Base-by-base conservation (phyloP, 805 yeast species). In the Kodamaea lidongshanica region DNA sequence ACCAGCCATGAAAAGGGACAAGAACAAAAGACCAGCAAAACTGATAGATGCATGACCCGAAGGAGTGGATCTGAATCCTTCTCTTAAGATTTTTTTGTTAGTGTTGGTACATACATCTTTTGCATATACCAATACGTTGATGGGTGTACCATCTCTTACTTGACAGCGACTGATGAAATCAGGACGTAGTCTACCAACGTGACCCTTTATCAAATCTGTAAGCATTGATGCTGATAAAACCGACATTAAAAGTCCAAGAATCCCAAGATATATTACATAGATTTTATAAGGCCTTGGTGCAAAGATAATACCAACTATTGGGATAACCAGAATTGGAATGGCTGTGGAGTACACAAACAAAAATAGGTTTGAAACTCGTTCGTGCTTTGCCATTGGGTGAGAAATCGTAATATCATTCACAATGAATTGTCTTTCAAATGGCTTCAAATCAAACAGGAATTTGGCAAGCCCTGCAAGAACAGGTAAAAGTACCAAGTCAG, bases 121-220 rank as follows among this genome's bases (percentile, higher is more conserved):
- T 1, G 87, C 84, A 31, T 46, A 65, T 14, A 77, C 79, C 43
- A 78, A 42, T 1, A 66, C 59, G 43, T 74, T 62, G 12, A 16
- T 40, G 5, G 87, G 79, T 0, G 88, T 68, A 28, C 61, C 77
- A 2, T 56, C 54, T 18, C 58, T 61, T 4, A 96, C 96, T 12
- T 67, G 50, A 54, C 97, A 89, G 43, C 97, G 70, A 5, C 87
- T 84, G 30, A 89, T 56, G 50, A 88, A 84, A 56, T 89, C 98
- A 0, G 98, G 98, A 37, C 98, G 67, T 38, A 80, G 84, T 49
- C 96, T 72, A 4, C 96, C 96, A 33, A 89, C 74, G 75, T 83
- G 76, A 48, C 80, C 77, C 59, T 89, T 89, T 37, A 85, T 51
- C 10, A 78, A 61, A 46, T 85, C 85, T 3, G 95, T 84, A 30